Percentiles rank a stretch among this genome's conserved stretches.
Conservation (phyloP, 2,329 filamentous ascomycete genomes). For the Claviceps spartinae region DNA sequence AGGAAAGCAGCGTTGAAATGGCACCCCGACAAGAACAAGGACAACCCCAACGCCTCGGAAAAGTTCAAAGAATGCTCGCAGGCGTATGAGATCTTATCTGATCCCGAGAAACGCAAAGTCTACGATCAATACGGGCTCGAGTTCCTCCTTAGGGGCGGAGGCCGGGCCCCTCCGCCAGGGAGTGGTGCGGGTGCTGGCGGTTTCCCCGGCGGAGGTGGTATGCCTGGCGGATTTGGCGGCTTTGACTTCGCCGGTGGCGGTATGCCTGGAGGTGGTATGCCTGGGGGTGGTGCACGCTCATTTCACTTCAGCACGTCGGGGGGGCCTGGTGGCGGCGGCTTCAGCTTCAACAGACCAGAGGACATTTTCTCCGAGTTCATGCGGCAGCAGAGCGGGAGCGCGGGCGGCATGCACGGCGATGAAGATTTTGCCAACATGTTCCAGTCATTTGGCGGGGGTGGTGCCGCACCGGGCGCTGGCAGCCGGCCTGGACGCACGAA, state of each 20-base stretch:
- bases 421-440: slow-evolving; percentile 44
- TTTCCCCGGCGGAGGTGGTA: slow-evolving; percentile 39
- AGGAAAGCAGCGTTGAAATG: slow-evolving; percentile 82
- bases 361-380: slow-evolving; percentile 79
- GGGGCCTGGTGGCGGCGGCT: slow-evolving; percentile 44
- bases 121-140: slow-evolving; percentile 95
- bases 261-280: slow-evolving; percentile 30
- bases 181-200: slow-evolving; percentile 26
- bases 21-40: slow-evolving; percentile 97
- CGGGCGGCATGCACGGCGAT: slow-evolving; percentile 25
- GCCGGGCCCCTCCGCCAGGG: slow-evolving; percentile 46
- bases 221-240: slow-evolving; percentile 37
- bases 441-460: slow-evolving; percentile 30
- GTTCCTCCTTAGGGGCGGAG: slow-evolving; percentile 72
- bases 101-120: slow-evolving; percentile 89
- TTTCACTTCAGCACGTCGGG: slow-evolving; percentile 51
- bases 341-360: slow-evolving; percentile 71
- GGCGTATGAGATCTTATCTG: slow-evolving; percentile 94
- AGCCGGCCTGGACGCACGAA: slow-evolving; percentile 26
- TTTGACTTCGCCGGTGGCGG: slow-evolving; percentile 39
- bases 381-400: slow-evolving; percentile 26
- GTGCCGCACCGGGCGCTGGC: slow-evolving; percentile 17
- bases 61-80: slow-evolving; percentile 98
- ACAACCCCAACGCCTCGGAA: slow-evolving; percentile 70
- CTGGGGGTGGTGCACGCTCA: slow-evolving; percentile 34